Evolutionary conservation across 2,329 filamentous ascomycete species (phyloP).

Genomic region (Penicillium occitanis): DNA sequence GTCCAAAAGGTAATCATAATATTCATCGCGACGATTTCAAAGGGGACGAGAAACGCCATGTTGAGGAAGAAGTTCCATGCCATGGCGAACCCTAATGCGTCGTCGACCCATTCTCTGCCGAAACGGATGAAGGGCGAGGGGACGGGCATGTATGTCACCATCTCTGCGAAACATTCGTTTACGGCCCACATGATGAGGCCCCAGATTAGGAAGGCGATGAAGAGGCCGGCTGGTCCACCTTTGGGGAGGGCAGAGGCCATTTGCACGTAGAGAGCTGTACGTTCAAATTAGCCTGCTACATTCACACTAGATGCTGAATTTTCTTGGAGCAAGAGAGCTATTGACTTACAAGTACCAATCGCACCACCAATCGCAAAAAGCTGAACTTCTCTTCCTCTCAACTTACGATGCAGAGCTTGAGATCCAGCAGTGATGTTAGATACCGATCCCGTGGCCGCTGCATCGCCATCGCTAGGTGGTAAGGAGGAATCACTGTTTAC

Average conservation of each 20-base stretch:
- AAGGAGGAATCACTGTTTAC: neutral
- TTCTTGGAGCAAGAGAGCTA: neutral
- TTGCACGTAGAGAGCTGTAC: slow-evolving; percentile 37
- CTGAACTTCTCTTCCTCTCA: slow-evolving; percentile 36
- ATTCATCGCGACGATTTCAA: slow-evolving; percentile 19
- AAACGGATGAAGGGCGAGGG: slow-evolving; percentile 79
- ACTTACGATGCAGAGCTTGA: slow-evolving; percentile 33
- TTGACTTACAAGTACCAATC: slow-evolving; percentile 35
- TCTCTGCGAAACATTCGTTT: slow-evolving; percentile 62
- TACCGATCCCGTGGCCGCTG: neutral
- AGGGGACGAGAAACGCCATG: slow-evolving; percentile 15
- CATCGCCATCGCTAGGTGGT: slow-evolving; percentile 4
- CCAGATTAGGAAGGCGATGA: slow-evolving; percentile 33
- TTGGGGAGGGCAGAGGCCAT: slow-evolving; percentile 39
- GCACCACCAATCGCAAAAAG: slow-evolving; percentile 37
- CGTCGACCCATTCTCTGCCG: slow-evolving; percentile 74
- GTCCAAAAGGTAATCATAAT: slow-evolving; percentile 10
- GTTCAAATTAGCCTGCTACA: neutral
- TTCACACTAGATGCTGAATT: neutral
- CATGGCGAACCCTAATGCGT: slow-evolving; percentile 79
- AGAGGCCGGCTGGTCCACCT: slow-evolving; percentile 40
- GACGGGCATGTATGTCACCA: slow-evolving; percentile 79
- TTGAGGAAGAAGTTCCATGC: slow-evolving; percentile 51
- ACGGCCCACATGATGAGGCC: slow-evolving; percentile 30
- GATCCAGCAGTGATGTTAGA: slow-evolving; percentile 22